Evolutionary conservation across 768 basidiomycete species (phyloP).

Genomic region (Cyclocybe cylindracea): DNA sequence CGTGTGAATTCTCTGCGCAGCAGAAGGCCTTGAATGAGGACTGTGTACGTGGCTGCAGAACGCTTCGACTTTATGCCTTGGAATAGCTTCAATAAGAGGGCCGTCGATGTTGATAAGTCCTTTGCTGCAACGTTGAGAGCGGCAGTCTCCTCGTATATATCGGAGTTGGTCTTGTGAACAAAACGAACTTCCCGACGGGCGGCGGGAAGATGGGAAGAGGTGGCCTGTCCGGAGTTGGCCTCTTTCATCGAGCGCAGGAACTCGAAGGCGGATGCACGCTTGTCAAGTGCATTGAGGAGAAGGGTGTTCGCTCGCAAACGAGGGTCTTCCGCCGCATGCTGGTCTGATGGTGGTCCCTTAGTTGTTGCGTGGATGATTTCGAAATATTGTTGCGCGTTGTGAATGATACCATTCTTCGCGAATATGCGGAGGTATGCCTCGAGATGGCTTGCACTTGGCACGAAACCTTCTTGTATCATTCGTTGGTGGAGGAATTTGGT

Average conservation of each 20-base stretch:
- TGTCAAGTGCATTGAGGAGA: conserved; percentile 41
- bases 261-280: conserved; percentile 44
- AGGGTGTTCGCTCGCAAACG: conserved; percentile 41
- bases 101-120: conserved; percentile 33
- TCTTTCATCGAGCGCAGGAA: conserved; percentile 34
- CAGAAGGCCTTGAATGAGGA: conserved; percentile 55
- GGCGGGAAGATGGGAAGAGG: neutral
- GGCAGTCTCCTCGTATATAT: conserved; percentile 49
- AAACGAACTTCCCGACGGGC: conserved; percentile 9
- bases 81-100: conserved; percentile 39
- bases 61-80: conserved; percentile 33
- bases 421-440: conserved; percentile 51
- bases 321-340: conserved; percentile 9
- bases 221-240: neutral
- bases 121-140: conserved; percentile 44
- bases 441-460: conserved; percentile 43
- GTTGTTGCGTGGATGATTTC: conserved; percentile 32
- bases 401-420: conserved; percentile 42
- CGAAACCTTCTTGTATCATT: conserved; percentile 40
- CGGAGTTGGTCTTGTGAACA: conserved; percentile 28
- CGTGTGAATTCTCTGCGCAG: conserved; percentile 36
- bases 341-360: neutral
- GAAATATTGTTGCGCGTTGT: conserved; percentile 40
- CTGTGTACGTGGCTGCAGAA: conserved; percentile 50
- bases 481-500: conserved; percentile 45